Base-by-base conservation (phyloP, 179 eudicot genomes). In the Patellifolia procumbens region DNA sequence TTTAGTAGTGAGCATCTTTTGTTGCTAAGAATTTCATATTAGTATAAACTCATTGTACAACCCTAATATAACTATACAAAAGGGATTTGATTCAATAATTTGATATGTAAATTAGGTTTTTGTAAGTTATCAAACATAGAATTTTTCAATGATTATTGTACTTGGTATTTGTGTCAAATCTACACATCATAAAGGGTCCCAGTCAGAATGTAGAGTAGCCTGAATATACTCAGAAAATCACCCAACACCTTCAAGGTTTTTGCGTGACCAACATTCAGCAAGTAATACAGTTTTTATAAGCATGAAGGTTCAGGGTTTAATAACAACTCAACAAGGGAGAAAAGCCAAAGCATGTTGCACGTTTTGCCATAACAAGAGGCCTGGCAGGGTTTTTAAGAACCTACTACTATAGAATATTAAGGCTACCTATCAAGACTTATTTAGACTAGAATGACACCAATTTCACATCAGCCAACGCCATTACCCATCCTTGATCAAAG, bases 401-500 rank as follows among this genome's bases (percentile, higher is more conserved):
- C 19, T 39, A 15, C 26, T n/a, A n/a, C n/a, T n/a, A n/a, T n/a
- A n/a, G n/a, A n/a, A n/a, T n/a, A n/a, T n/a, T n/a, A n/a, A n/a
- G 12, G 67, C 17, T 34, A 67, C 86, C 82, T 4, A 13, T 15
- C 59, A 62, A 53, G 34, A 37, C 4, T 65, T 7, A 32, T 39
- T 34, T n/a, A 34, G 3, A 16, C 12, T 28, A 13, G 13, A 26
- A 32, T 32, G 53, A 20, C 29, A 34, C 11, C 62, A 78, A 32
- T 8, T 59, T 26, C 68, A 95, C 99, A 90, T 95, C 99, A 76
- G 99, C 97, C 90, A 91, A 91, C 65, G 95, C 97, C 24, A 95
- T 76, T 67, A 90, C 87, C 99, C 99, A 95, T 74, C 99, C 99
- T 78, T 92, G 93, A 78, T 91, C 93, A n/a, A 74, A 95, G 94